Percentiles rank a stretch among this genome's conserved stretches.
These are phyloP conservation scores for Moricandia arvensis DNA, from an alignment of 345 rosid species.

Conservation along the genomic window DNA sequence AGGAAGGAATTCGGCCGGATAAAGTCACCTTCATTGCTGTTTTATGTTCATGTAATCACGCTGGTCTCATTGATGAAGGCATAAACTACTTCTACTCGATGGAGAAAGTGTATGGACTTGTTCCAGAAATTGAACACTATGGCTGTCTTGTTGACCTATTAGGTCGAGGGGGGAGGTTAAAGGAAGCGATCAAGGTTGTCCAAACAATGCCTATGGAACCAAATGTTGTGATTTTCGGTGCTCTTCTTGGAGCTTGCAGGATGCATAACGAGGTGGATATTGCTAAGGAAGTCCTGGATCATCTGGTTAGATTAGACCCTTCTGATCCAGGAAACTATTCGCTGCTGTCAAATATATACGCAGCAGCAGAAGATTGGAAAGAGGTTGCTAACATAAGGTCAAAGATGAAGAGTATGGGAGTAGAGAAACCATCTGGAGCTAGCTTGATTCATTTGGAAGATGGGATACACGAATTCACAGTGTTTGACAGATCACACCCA, in stretches of 20 bases:
- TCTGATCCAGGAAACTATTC: slow-evolving; percentile 62
- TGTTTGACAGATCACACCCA: slow-evolving; percentile 60
- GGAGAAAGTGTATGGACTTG: slow-evolving; percentile 64
- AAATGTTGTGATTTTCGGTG: slow-evolving; percentile 78
- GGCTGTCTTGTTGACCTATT: slow-evolving; percentile 86
- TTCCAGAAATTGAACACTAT: slow-evolving; percentile 78
- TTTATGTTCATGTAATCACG: slow-evolving; percentile 83
- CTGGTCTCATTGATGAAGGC: slow-evolving; percentile 76
- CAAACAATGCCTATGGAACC: slow-evolving; percentile 74
- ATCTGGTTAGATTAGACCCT: slow-evolving; percentile 44
- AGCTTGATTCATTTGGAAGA: slow-evolving; percentile 67
- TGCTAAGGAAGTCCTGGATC: slow-evolving; percentile 55
- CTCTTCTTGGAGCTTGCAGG: slow-evolving; percentile 77
- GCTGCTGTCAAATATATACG: slow-evolving; percentile 61
- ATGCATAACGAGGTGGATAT: slow-evolving; percentile 54
- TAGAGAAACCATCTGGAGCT: slow-evolving; percentile 66
- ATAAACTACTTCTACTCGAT: slow-evolving; percentile 54
- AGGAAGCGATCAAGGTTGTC: slow-evolving; percentile 67
- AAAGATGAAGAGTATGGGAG: slow-evolving; percentile 55
- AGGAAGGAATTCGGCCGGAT: slow-evolving; percentile 68
- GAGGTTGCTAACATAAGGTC: slow-evolving; percentile 63
- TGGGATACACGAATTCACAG: slow-evolving; percentile 61
- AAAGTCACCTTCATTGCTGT: slow-evolving; percentile 64
- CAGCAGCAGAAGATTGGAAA: slow-evolving; percentile 67
- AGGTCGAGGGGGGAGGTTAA: slow-evolving; percentile 71